Evolutionary conservation across 768 basidiomycete genomes (phyloP), one percentile per base, ranked within the genome.

Genomic region (Tulasnella sp.): DNA sequence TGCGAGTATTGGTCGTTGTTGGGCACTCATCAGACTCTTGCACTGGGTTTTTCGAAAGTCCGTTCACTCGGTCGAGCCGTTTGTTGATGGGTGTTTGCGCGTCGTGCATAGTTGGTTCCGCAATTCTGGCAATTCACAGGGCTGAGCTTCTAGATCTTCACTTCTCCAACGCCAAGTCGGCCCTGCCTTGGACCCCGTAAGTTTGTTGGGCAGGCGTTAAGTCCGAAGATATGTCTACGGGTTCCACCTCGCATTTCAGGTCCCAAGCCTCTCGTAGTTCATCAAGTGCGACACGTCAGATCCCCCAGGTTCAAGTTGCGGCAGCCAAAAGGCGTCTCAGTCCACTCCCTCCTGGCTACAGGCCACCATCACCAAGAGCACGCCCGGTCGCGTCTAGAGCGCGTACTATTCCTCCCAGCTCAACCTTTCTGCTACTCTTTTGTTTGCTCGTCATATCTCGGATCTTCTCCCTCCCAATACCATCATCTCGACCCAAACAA

Each of bases 101-200:
- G 68, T 25, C 17, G 68, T 39, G 8, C 8, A 34, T 25, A 25
- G 68, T 70, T 70, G 36, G 36, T 38, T 70, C 38, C 19, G 40
- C 37, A 70, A 70, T 70, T 70, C 69, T 37, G 36, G 22, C 36
- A 70, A n/a, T 42, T 70, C 69, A 64, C 58, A 64, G 25, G 58
- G 15, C 58, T 9, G 58, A 64, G 14, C 58, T 64, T n/a, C 14
- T 64, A 29, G n/a, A n/a, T n/a, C n/a, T 29, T 64, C 58, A 19
- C n/a, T 64, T 64, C 29, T n/a, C n/a, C n/a, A n/a, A n/a, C n/a
- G n/a, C n/a, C n/a, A n/a, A n/a, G n/a, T n/a, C n/a, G n/a, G n/a
- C n/a, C n/a, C n/a, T n/a, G n/a, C n/a, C n/a, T n/a, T n/a, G n/a
- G n/a, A n/a, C n/a, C n/a, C n/a, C n/a, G n/a, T n/a, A n/a, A n/a